phyloP scores from a whole-genome alignment of 169 alveolate species.

The Plasmodium fragile region DNA sequence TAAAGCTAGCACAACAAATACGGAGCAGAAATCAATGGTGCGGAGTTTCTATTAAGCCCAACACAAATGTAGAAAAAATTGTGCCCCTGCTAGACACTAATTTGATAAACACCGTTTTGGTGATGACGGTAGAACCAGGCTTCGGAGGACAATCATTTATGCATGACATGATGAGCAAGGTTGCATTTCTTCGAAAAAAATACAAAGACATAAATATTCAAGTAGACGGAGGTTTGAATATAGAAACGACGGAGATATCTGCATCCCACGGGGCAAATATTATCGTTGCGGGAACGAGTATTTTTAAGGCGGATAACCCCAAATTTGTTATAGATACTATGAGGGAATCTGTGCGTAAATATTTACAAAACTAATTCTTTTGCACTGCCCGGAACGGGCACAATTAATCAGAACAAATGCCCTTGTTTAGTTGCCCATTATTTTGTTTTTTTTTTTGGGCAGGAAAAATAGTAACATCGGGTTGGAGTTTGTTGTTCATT shows the following conservation, averaged over 20 bases:
- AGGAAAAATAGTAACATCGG: neutral
- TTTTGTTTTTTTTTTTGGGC: neutral
- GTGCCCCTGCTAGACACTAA: slow-evolving; percentile 73
- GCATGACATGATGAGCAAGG: slow-evolving; percentile 89
- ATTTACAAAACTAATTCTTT: slow-evolving; percentile 27
- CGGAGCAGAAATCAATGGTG: slow-evolving; percentile 60
- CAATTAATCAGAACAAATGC: neutral
- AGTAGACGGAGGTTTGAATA: slow-evolving; percentile 92
- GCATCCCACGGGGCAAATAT: slow-evolving; percentile 92
- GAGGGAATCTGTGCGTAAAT: slow-evolving; percentile 75
- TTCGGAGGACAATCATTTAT: slow-evolving; percentile 93
- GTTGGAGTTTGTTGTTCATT: neutral
- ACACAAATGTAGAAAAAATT: slow-evolving; percentile 52
- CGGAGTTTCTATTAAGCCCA: slow-evolving; percentile 55
- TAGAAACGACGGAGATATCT: slow-evolving; percentile 83
- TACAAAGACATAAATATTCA: slow-evolving; percentile 82
- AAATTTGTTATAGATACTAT: slow-evolving; percentile 75
- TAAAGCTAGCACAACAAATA: slow-evolving; percentile 35
- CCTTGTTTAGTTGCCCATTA: neutral
- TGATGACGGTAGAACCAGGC: slow-evolving; percentile 95
- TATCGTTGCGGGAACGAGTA: slow-evolving; percentile 90
- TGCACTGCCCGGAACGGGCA: neutral
- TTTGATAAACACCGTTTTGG: slow-evolving; percentile 84
- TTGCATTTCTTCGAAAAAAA: slow-evolving; percentile 78
- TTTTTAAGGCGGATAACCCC: slow-evolving; percentile 78